Evolutionary conservation across 2,329 filamentous ascomycete genomes (phyloP).

Genomic region (Aspergillus niger): DNA sequence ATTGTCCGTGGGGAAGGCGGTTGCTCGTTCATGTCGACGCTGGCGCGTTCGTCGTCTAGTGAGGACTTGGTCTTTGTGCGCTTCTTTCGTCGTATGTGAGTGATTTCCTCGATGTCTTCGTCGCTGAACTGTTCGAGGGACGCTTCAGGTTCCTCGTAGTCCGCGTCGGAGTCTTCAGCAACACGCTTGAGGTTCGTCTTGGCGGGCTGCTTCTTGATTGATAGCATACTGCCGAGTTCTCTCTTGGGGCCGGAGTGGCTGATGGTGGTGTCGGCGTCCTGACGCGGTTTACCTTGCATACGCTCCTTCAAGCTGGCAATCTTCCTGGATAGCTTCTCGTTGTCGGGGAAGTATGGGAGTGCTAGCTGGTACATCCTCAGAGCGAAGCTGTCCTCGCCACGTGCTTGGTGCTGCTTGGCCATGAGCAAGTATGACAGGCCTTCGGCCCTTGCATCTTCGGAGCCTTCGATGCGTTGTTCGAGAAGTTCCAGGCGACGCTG

Average conservation of each 20-base stretch:
- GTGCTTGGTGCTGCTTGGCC: conserved; percentile 85
- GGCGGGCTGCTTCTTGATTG: conserved; percentile 32
- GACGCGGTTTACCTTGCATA: conserved; percentile 37
- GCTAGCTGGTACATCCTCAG: conserved; percentile 85
- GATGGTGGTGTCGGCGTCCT: conserved; percentile 14
- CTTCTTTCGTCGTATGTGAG: conserved; percentile 31
- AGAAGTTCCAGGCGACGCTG: conserved; percentile 79
- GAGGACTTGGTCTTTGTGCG: conserved; percentile 28
- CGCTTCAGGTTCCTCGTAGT: conserved; percentile 30
- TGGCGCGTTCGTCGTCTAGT: conserved; percentile 20
- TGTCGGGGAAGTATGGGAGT: conserved; percentile 80
- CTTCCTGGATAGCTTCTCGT: conserved; percentile 69
- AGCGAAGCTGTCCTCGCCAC: conserved; percentile 75
- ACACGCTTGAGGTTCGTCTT: conserved; percentile 29
- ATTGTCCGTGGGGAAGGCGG: conserved; percentile 44
- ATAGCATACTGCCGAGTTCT: conserved; percentile 37
- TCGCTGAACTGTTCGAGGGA: conserved; percentile 33
- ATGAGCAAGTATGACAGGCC: conserved; percentile 85
- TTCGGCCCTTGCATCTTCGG: conserved; percentile 75
- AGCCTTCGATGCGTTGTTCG: conserved; percentile 79
- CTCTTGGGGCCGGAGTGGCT: conserved; percentile 25
- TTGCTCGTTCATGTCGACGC: conserved; percentile 24
- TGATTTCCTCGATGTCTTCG: conserved; percentile 27
- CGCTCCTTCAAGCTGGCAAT: conserved; percentile 57
- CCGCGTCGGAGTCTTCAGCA: conserved; percentile 35